Base-by-base conservation (phyloP, 1,139 yeast genomes). In the Hansenula sp. region DNA sequence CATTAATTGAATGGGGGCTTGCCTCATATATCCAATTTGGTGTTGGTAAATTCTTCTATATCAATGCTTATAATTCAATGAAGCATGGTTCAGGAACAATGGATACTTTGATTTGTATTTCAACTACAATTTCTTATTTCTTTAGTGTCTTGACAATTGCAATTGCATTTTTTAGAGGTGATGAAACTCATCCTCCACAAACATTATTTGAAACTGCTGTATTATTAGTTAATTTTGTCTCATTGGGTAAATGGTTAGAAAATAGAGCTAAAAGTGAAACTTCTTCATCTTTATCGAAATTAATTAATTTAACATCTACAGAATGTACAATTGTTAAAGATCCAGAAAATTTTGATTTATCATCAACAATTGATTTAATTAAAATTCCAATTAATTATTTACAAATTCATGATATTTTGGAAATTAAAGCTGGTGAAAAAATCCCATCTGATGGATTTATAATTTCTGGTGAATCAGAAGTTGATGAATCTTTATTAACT, bases 231-330 rank as follows among this genome's bases (percentile, higher is more conserved):
- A 68, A 82, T 6, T 92, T 89, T 61, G 88, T 94, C 28, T 76
- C 92, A 7, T 67, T 89, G 37, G 98, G 98, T 3, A 90, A 92
- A 62, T 85, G 87, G 74, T 68, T 90, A 19, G 98, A 94, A 58
- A 87, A 86, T 61, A 81, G 76, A 51, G 98, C 98, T 3, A 89
- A 92, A 57, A 95, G 98, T 6, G 89, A 87, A 43, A 92, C 97
- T 0, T 87, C 97, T 0, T 76, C 87, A 2, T 95, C 97, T 0
- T 70, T 94, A 36, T 83, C 96, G 0, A 76, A 80, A 47, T 69
- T 94, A 30, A 72, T 94, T 35, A 81, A 92, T 3, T 67, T 92
- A 44, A 77, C 95, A 1, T 97, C 98, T 0, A 73, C 89, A 1
- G 71, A 72, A 8, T 90, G 97, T 53, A 68, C 73, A 0, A 79